phyloP scores from a whole-genome alignment of 257 asterid genomes.

The Striga asiatica region DNA sequence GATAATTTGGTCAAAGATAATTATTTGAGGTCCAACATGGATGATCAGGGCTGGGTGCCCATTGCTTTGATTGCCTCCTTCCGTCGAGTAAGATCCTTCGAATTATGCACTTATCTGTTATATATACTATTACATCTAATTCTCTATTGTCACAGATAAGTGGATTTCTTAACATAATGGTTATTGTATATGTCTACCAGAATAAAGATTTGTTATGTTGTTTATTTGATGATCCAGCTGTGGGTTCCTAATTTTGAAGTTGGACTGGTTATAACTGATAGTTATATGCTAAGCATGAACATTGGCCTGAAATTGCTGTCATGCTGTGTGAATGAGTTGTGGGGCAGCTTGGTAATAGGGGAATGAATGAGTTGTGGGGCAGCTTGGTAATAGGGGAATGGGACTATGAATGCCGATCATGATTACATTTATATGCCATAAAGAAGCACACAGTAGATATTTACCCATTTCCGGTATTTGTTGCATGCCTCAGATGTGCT shows the following conservation, averaged over 20 bases:
- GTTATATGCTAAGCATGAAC: slow-evolving; percentile 1
- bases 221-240: background rate
- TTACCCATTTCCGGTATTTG: background rate
- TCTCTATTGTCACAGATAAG: too few species aligned
- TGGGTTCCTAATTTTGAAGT: background rate
- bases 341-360: background rate
- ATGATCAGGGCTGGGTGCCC: slow-evolving; percentile 82
- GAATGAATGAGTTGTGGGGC: background rate
- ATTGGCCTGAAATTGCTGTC: background rate
- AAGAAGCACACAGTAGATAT: background rate
- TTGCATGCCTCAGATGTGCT: background rate
- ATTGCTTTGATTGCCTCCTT: slow-evolving; percentile 51
- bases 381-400: background rate
- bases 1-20: slow-evolving; percentile 62
- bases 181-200: too few species aligned
- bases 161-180: too few species aligned
- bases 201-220: too few species aligned
- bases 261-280: background rate
- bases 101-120: background rate
- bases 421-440: background rate
- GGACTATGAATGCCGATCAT: background rate
- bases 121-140: background rate
- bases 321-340: background rate
- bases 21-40: slow-evolving; percentile 61
- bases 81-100: slow-evolving; percentile 55